Evolutionary conservation across 352 stramenopile species (phyloP).

Genomic region (Pelagophyceae sp.): DNA sequence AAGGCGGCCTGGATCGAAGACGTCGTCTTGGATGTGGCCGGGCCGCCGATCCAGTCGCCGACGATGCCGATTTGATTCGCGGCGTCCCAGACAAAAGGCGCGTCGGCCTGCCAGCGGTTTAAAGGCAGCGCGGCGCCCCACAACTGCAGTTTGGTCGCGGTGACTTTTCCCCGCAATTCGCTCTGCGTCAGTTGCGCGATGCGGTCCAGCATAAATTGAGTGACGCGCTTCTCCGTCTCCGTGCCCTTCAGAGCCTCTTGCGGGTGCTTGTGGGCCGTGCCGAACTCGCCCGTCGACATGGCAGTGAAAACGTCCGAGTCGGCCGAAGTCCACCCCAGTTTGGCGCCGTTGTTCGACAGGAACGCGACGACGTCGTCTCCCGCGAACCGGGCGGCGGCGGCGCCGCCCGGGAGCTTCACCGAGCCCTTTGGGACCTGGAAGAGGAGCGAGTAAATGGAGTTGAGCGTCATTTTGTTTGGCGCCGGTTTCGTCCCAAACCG

Average conservation of each 20-base stretch:
- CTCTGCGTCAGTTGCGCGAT: background rate
- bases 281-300: slow-evolving; percentile 4
- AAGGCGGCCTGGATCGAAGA: slow-evolving; percentile 12
- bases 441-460: slow-evolving; percentile 1
- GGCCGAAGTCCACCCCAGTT: background rate
- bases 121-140: slow-evolving; percentile 8
- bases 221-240: background rate
- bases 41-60: slow-evolving; percentile 10
- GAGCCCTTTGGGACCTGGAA: background rate
- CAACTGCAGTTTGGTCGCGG: background rate
- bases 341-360: background rate
- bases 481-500: background rate
- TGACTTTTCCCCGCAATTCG: background rate
- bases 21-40: background rate
- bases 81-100: slow-evolving; percentile 11
- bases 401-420: background rate
- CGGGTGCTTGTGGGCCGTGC: background rate
- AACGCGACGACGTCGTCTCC: slow-evolving; percentile 8
- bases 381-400: background rate
- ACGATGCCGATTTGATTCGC: slow-evolving; percentile 6
- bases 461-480: background rate
- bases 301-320: background rate
- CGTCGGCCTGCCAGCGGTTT: background rate
- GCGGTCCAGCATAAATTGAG: background rate
- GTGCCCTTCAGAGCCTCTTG: slow-evolving; percentile 6